Base-by-base conservation (phyloP, 768 basidiomycete genomes). In the Mycena crocata region DNA sequence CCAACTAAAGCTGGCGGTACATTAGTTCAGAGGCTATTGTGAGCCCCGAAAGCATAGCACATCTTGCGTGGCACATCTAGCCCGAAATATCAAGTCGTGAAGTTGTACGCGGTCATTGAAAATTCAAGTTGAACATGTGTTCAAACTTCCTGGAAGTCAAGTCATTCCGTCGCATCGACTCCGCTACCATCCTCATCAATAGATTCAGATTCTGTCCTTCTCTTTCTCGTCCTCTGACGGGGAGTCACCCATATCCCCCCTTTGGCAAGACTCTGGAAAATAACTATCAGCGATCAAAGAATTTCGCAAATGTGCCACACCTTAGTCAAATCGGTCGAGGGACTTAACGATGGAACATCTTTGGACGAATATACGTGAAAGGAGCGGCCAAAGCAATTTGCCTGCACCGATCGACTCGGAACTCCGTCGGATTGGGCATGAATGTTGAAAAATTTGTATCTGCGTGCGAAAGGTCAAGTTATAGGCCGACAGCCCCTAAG, bases 381-480 rank as follows among this genome's bases (percentile, higher is more conserved):
- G 19, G 34, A 15, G 26, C 28, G 24, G 5, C 54, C 54, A 24
- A 37, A 40, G 26, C 37, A 55, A 24, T 40, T 4, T 2, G 54
- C 54, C 12, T 40, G 39, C 14, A 55, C 37, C 1, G 37, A 9
- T n/a, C 14, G 14, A 42, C 15, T 13, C 23, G 24, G 34, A 23
- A 15, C 37, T 26, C 37, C 24, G 8, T 9, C 37, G 37, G 35
- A 28, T n/a, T 42, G 54, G 14, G 37, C 19, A 50, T 26, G n/a
- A 2, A 55, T 28, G 21, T 24, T 40, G 15, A 55, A 55, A n/a
- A 55, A 55, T 12, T 55, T 55, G 26, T 55, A 55, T 40, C 54
- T 55, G 14, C 2, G 52, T 10, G 19, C 9, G 39, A 19, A 15
- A 21, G 21, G 6, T 19, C 49, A 21, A 54, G n/a, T 3, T n/a